phyloP scores from a whole-genome alignment of 106 monocot genomes.

The Acorus calamus region DNA sequence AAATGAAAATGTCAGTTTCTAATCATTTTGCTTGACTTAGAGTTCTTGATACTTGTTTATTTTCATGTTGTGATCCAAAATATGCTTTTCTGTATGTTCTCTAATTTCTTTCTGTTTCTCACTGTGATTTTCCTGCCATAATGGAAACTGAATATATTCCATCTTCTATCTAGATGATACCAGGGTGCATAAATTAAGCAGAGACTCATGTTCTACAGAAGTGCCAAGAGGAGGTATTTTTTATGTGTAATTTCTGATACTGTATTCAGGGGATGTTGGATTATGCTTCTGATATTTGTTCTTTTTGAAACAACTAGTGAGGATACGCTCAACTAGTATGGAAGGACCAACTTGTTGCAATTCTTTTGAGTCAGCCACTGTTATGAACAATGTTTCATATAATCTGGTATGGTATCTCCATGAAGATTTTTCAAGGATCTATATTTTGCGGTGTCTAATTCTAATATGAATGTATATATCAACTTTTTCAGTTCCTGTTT shows the following conservation, averaged over 20 bases:
- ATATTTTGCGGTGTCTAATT: too few species aligned
- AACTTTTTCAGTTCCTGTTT: too few species aligned
- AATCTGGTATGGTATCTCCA: constrained; percentile 13
- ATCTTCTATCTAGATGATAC: constrained; percentile 37
- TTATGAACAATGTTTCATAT: constrained; percentile 11
- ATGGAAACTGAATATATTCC: not conserved
- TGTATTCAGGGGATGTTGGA: not conserved
- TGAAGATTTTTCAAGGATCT: not conserved
- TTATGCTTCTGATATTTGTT: not conserved
- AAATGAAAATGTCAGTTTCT: too few species aligned
- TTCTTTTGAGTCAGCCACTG: constrained; percentile 14
- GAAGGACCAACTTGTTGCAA: constrained; percentile 31
- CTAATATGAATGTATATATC: too few species aligned
- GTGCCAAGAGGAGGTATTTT: constrained; percentile 51
- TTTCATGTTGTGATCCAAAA: too few species aligned
- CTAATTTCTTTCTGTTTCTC: too few species aligned
- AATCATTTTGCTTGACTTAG: too few species aligned
- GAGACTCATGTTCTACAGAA: constrained; percentile 36
- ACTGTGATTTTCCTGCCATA: not conserved
- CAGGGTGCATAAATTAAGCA: constrained; percentile 35
- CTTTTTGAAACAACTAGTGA: constrained; percentile 27
- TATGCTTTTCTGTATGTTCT: too few species aligned
- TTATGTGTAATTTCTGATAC: not conserved
- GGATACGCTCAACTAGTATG: constrained; percentile 32
- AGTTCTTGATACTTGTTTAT: too few species aligned